Conservation (phyloP, 2,329 filamentous ascomycete genomes). For the Penicillium olsonii region DNA sequence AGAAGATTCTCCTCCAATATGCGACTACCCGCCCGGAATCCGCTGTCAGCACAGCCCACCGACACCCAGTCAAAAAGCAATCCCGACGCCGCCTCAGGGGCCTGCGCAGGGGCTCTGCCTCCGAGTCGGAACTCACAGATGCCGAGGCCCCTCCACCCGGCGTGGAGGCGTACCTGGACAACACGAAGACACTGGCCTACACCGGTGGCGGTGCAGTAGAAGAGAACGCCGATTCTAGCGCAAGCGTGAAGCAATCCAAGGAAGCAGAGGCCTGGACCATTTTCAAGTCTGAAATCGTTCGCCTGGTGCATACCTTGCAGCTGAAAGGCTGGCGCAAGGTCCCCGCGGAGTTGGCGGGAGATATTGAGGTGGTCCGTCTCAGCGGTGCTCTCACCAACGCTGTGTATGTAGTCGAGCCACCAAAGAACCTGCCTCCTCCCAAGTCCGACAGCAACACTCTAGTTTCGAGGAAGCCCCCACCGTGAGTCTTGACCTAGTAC, state of each 20-base stretch:
- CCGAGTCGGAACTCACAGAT: slow-evolving; percentile 83
- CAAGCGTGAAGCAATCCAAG: slow-evolving; percentile 58
- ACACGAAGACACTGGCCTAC: slow-evolving; percentile 83
- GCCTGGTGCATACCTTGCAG: slow-evolving; percentile 81
- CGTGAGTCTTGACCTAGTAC: slow-evolving; percentile 43
- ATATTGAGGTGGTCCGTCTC: slow-evolving; percentile 50
- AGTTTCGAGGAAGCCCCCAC: slow-evolving; percentile 51
- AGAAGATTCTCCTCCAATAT: slow-evolving; percentile 63
- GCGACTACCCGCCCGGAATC: slow-evolving; percentile 35
- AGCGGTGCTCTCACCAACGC: slow-evolving; percentile 95
- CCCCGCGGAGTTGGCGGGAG: slow-evolving; percentile 50
- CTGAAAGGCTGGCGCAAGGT: slow-evolving; percentile 91
- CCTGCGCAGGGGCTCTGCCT: slow-evolving; percentile 58
- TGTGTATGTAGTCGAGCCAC: slow-evolving; percentile 90
- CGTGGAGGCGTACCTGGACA: slow-evolving; percentile 84
- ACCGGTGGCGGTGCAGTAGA: slow-evolving; percentile 54
- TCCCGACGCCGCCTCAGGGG: slow-evolving; percentile 39
- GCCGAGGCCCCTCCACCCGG: slow-evolving; percentile 79
- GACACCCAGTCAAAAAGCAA: slow-evolving; percentile 23
- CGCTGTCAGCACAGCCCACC: slow-evolving; percentile 12
- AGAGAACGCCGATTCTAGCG: slow-evolving; percentile 42
- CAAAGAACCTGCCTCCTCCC: slow-evolving; percentile 58
- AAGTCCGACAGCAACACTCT: slow-evolving; percentile 41
- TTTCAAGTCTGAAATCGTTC: slow-evolving; percentile 91
- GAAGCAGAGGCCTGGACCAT: slow-evolving; percentile 76